Evolutionary conservation across 352 stramenopile genomes (phyloP).

Genomic region (Phytopythium mirpurense): DNA sequence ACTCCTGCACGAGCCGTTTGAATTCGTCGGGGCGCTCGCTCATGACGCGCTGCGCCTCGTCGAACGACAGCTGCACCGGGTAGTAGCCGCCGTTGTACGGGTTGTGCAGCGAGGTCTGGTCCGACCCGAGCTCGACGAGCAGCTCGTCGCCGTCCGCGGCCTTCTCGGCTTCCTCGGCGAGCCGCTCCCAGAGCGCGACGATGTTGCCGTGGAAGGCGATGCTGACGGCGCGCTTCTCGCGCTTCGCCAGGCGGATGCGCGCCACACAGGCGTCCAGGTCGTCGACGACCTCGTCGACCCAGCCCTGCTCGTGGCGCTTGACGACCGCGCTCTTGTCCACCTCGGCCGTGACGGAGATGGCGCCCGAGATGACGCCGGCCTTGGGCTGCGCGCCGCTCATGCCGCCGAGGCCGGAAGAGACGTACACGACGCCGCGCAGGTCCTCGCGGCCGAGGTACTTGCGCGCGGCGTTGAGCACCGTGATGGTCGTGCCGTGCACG

Average conservation of each 20-base stretch:
- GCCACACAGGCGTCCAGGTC: slow-evolving; percentile 63
- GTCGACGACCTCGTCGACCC: slow-evolving; percentile 78
- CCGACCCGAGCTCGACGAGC: slow-evolving; percentile 81
- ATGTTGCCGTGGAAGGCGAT: slow-evolving; percentile 86
- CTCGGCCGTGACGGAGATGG: slow-evolving; percentile 85
- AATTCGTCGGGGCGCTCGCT: slow-evolving; percentile 63
- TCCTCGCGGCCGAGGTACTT: slow-evolving; percentile 80
- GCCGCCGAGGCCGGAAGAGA: slow-evolving; percentile 80
- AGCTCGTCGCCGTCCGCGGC: slow-evolving; percentile 35
- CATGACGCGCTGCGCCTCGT: slow-evolving; percentile 84
- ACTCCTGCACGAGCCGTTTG: slow-evolving; percentile 74
- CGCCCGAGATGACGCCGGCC: slow-evolving; percentile 75
- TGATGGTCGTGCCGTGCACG: slow-evolving; percentile 89
- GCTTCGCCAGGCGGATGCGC: slow-evolving; percentile 49
- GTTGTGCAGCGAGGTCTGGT: slow-evolving; percentile 90
- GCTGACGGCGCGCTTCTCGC: slow-evolving; percentile 62
- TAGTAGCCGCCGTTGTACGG: slow-evolving; percentile 89
- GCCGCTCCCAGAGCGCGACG: slow-evolving; percentile 81
- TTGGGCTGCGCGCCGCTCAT: slow-evolving; percentile 88
- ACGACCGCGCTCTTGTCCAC: slow-evolving; percentile 72
- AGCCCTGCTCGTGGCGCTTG: slow-evolving; percentile 83
- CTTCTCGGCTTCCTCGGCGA: slow-evolving; percentile 70
- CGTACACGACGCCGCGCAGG: slow-evolving; percentile 76
- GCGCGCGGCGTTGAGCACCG: slow-evolving; percentile 83
- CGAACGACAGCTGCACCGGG: slow-evolving; percentile 76